phyloP scores from a whole-genome alignment of 2,329 filamentous ascomycete genomes.

The Fusarium sp. region DNA sequence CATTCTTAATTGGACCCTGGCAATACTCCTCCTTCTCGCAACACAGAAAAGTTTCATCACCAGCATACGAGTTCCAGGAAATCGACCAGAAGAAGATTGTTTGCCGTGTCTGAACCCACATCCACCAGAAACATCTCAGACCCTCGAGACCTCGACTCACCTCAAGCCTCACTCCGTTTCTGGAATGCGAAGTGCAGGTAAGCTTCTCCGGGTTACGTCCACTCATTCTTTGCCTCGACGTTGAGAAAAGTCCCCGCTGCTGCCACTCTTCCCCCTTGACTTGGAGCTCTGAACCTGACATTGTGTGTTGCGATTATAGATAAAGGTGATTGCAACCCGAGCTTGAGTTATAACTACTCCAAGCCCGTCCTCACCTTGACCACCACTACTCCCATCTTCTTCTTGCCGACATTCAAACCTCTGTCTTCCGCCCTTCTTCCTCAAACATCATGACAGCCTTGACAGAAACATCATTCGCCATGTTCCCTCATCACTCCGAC shows the following conservation, averaged over 20 bases:
- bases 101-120: conserved; percentile 7
- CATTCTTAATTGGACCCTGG: background rate
- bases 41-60: background rate
- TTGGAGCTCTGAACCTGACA: conserved; percentile 24
- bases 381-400: conserved; percentile 8
- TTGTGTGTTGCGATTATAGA: conserved; percentile 30
- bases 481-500: conserved; percentile 45
- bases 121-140: conserved; percentile 34
- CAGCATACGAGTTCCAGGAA: conserved; percentile 7
- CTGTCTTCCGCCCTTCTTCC: background rate
- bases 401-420: background rate
- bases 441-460: conserved; percentile 44
- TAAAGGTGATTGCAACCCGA: conserved; percentile 39
- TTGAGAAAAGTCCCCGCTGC: conserved; percentile 10
- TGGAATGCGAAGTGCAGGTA: conserved; percentile 44
- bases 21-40: background rate
- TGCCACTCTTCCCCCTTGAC: conserved; percentile 5
- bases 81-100: conserved; percentile 14
- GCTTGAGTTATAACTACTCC: conserved; percentile 31
- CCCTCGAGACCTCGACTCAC: conserved; percentile 28
- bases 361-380: conserved; percentile 27
- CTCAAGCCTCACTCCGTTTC: conserved; percentile 32
- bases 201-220: conserved; percentile 27
- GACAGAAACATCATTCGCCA: conserved; percentile 42
- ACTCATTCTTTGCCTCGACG: conserved; percentile 14